Base-by-base conservation (phyloP, 1,139 yeast species). In the Dujonia santamariae region DNA sequence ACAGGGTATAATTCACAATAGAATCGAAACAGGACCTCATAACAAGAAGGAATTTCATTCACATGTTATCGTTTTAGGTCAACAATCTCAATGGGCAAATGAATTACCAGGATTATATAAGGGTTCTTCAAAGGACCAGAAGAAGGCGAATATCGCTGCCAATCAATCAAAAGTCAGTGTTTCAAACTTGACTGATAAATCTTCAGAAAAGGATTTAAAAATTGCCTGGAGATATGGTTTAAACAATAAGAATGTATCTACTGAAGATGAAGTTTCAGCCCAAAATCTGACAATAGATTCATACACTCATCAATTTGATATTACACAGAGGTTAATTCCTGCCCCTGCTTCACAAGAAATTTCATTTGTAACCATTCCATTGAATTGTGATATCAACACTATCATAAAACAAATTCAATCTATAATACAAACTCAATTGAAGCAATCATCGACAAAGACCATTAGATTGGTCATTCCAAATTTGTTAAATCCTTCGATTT, bases 151-250 rank as follows among this genome's bases (percentile, higher is more conserved):
- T 39, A 75, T 84, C 4, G 54, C 62, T 18, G 75, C 72, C 38
- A 77, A 82, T 40, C 82, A 82, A 47, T 65, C 77, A 6, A 78
- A 78, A 48, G 57, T 85, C 4, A 78, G 86, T 37, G 90, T 85
- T 3, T 77, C 82, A 22, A 85, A 85, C 49, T 52, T 83, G 46
- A 60, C 78, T 4, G 67, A 29, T 7, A 40, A 44, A 27, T 26
- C 43, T 27, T 25, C 37, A 36, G 53, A 57, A 19, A 50, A 55
- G 24, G 85, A 82, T 45, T 59, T 86, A 66, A 83, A 80, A 52
- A 86, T 86, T 48, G 95, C 96, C 2, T 86, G 96, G 96, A 74
- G 95, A 49, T 86, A 86, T 47, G 87, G 87, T 0, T 54, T 80
- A 35, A 72, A 69, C 29, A 74, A 75, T 37, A 72, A 60, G 36